Evolutionary conservation across 805 yeast genomes (phyloP), one percentile per base, ranked within the genome.

Genomic region (Candida vartiovaarae): DNA sequence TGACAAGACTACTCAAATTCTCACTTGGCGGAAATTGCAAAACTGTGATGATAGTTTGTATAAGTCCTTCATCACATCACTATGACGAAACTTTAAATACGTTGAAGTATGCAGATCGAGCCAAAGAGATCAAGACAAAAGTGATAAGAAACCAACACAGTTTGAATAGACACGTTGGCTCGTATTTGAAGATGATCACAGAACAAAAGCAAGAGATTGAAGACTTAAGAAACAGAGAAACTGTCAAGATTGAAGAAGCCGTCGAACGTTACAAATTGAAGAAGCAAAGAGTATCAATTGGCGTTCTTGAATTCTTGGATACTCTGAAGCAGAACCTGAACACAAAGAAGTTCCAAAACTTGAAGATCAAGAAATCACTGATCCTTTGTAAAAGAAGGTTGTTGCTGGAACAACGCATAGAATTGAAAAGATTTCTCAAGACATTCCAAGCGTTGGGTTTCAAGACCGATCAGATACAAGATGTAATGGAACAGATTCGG

Each of bases 41-140:
- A 59, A 91, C 98, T 0, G 90, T 88, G 4, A 91, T 91, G 98
- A 86, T 91, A 51, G 97, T 89, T 2, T 91, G 98, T 63, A 76
- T 91, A 3, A 82, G 95, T 4, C 97, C 97, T 0, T 84, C 89
- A 46, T 76, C 85, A 29, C 72, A 70, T 36, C 97, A 91, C 62
- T 89, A 88, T 61, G 98, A 91, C 57, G 98, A 91, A 58, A 90
- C 98, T 1, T 68, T 86, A 41, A 91, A 91, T 60, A 87, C 97
- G 0, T 72, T 91, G 48, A 86, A 87, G 59, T 91, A 90, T 62
- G 97, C 97, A 0, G 80, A 88, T 59, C 68, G 96, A 35, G 97
- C 96, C 11, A 89, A 89, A 58, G 89, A 84, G 51, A 90, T 90
- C 53, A 85, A 85, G 58, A 90, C 96, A 0, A 86, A 85, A 52